phyloP scores from a whole-genome alignment of 1,139 yeast species.

The Insectozyma bohioensis region DNA sequence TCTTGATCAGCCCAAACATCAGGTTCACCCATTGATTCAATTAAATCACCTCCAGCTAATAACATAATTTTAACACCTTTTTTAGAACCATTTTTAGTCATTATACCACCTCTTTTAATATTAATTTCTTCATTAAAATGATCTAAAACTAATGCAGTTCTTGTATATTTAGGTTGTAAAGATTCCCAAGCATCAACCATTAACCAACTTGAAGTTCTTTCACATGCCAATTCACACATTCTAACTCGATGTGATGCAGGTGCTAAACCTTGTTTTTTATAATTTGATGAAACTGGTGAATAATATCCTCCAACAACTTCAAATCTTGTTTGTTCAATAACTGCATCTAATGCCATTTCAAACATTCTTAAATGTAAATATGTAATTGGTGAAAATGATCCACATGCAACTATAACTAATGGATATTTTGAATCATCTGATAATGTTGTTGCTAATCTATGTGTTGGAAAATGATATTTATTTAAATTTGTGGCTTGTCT shows the following conservation, averaged over 20 bases:
- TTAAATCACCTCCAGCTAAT: slow-evolving; percentile 95
- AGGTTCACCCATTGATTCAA: slow-evolving; percentile 99
- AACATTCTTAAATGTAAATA: slow-evolving; percentile 94
- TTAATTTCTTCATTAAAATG: slow-evolving; percentile 96
- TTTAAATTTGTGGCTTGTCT: slow-evolving; percentile 76
- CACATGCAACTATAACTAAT: slow-evolving; percentile 93
- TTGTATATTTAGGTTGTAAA: slow-evolving; percentile 82
- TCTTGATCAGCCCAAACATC: slow-evolving; percentile 98
- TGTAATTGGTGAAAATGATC: slow-evolving; percentile 94
- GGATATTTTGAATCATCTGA: slow-evolving; percentile 82
- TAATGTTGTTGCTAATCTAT: slow-evolving; percentile 71
- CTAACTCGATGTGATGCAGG: slow-evolving; percentile 86
- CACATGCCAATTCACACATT: slow-evolving; percentile 98
- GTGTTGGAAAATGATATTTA: slow-evolving; percentile 80
- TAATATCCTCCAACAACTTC: slow-evolving; percentile 97
- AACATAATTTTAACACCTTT: slow-evolving; percentile 94
- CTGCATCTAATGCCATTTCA: slow-evolving; percentile 97
- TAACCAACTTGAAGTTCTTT: slow-evolving; percentile 92
- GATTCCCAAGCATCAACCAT: slow-evolving; percentile 99
- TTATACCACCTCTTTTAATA: slow-evolving; percentile 84
- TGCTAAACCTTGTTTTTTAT: slow-evolving; percentile 91
- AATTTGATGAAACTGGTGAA: slow-evolving; percentile 95
- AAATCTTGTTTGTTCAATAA: slow-evolving; percentile 85
- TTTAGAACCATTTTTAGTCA: slow-evolving; percentile 67
- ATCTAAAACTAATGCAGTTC: slow-evolving; percentile 94